phyloP scores from a whole-genome alignment of 768 basidiomycete species.

The Rhodosporidiobolus odoratus region DNA sequence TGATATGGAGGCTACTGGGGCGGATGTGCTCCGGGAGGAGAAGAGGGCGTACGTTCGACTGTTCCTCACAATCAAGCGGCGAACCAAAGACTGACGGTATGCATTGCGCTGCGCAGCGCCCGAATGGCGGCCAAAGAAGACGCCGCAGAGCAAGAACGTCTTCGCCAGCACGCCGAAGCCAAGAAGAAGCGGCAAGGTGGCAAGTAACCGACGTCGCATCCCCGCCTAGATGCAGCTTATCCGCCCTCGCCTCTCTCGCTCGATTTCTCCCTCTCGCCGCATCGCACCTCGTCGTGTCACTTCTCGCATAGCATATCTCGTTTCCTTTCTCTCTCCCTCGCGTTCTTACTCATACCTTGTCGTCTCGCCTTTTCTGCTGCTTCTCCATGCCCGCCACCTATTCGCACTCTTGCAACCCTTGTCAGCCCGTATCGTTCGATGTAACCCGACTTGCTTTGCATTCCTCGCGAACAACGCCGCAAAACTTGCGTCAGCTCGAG shows the following conservation, averaged over 20 bases:
- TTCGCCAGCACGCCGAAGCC: constrained; percentile 11
- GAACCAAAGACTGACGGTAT: background rate
- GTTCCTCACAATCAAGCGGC: background rate
- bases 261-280: too few relatives aligned
- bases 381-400: too few relatives aligned
- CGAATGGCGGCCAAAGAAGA: constrained; percentile 28
- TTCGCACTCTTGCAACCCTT: too few relatives aligned
- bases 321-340: background rate
- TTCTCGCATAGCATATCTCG: too few relatives aligned
- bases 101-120: constrained; percentile 6
- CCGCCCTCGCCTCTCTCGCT: background rate
- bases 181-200: constrained; percentile 20
- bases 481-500: too few relatives aligned
- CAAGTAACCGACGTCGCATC: background rate
- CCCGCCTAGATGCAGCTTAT: background rate
- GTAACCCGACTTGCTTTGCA: too few relatives aligned
- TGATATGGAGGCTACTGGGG: constrained; percentile 41
- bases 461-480: too few relatives aligned
- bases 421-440: too few relatives aligned
- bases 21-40: constrained; percentile 34
- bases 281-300: too few relatives aligned
- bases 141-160: constrained; percentile 21
- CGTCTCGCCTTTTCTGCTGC: background rate
- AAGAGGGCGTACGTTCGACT: constrained; percentile 25
- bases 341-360: background rate